Conservation (phyloP, 306 rosid species). For the Prunus armeniaca region DNA sequence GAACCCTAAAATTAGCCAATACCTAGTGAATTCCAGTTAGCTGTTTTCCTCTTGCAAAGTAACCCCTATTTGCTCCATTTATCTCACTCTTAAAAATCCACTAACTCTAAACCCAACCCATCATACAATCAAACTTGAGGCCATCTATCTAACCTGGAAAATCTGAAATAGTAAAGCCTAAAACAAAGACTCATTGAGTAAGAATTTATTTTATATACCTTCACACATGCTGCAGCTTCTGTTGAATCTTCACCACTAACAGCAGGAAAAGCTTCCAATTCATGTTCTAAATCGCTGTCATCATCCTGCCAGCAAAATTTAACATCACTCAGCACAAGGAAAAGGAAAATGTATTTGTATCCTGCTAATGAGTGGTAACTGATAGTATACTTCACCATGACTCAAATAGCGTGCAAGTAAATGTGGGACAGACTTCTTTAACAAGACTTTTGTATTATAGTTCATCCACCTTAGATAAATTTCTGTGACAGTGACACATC, state of each 20-base stretch:
- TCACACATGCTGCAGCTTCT: constrained; percentile 85
- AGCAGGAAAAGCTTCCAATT: constrained; percentile 58
- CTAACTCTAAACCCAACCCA: neutral
- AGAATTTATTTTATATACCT: constrained; percentile 43
- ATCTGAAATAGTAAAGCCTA: neutral
- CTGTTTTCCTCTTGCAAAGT: neutral
- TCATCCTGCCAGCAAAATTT: constrained; percentile 64
- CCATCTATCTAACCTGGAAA: neutral
- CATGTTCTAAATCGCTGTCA: constrained; percentile 83
- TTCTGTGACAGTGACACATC: neutral
- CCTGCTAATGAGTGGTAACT: neutral
- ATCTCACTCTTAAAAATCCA: neutral
- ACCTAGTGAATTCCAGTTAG: neutral
- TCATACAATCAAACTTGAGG: neutral
- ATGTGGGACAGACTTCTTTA: neutral
- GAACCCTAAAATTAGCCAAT: neutral
- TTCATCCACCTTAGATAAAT: neutral
- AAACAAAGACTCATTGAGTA: neutral
- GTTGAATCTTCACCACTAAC: constrained; percentile 47
- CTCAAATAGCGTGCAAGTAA: neutral
- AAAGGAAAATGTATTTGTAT: neutral
- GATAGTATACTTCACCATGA: neutral
- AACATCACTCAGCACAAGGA: constrained; percentile 13
- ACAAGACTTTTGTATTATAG: neutral
- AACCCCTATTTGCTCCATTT: neutral